Evolutionary conservation across 805 yeast genomes (phyloP).

Genomic region (Nakazawaea sp.): DNA sequence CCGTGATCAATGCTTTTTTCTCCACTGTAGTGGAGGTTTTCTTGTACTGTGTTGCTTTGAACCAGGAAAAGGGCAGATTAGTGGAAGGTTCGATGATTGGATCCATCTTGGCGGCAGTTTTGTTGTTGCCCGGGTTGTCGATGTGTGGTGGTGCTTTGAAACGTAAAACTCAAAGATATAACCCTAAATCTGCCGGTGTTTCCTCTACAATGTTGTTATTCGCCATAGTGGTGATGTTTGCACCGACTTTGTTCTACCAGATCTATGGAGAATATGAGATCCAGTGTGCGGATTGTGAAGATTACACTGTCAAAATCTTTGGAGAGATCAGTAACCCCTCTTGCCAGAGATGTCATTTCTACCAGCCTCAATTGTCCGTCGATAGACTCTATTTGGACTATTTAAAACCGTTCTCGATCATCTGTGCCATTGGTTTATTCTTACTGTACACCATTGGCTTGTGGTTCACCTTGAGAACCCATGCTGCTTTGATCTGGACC

Average conservation of each 20-base stretch:
- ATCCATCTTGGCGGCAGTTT: conserved; percentile 85
- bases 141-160: conserved; percentile 97
- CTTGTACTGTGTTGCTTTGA: conserved; percentile 84
- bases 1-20: conserved; percentile 95
- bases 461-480: conserved; percentile 90
- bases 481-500: conserved; percentile 95
- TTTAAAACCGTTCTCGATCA: conserved; percentile 74
- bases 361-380: conserved; percentile 67
- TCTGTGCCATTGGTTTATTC: conserved; percentile 76
- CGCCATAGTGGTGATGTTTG: conserved; percentile 85
- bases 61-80: conserved; percentile 75
- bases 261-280: conserved; percentile 85
- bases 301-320: not conserved
- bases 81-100: conserved; percentile 98
- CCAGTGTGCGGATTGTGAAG: conserved; percentile 53
- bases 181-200: conserved; percentile 95
- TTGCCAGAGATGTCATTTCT: conserved; percentile 69
- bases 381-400: conserved; percentile 60
- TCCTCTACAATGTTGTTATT: conserved; percentile 91
- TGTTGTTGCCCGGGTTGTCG: conserved; percentile 86
- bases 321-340: conserved; percentile 16
- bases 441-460: conserved; percentile 83
- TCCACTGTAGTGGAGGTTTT: conserved; percentile 93
- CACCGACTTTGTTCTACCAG: conserved; percentile 86
- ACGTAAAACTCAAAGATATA: conserved; percentile 89